Conservation (phyloP, 805 yeast genomes). For the Candida maris region DNA sequence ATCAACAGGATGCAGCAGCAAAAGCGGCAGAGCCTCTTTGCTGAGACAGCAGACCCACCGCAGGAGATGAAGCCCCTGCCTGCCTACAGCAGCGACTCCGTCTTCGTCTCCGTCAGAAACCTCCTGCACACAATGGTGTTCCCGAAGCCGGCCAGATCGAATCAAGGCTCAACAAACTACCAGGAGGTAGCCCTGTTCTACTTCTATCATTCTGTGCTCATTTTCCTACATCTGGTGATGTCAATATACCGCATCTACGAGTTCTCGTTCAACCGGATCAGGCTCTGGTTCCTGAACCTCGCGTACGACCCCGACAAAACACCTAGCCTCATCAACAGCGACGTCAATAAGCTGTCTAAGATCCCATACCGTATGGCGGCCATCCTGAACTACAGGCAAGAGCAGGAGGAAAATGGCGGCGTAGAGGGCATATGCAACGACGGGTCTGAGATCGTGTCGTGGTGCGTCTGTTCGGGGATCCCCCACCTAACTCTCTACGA, state of each 20-base stretch:
- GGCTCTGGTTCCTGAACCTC: constrained; percentile 55
- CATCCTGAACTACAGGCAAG: constrained; percentile 67
- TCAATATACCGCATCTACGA: constrained; percentile 53
- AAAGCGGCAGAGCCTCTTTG: constrained; percentile 7
- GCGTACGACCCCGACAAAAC: constrained; percentile 70
- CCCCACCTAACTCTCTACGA: constrained; percentile 73
- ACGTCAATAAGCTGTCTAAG: constrained; percentile 67
- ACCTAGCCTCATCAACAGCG: constrained; percentile 83
- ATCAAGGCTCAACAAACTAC: constrained; percentile 3
- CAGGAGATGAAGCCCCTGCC: constrained; percentile 14
- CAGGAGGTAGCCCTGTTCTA: constrained; percentile 21
- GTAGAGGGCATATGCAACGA: constrained; percentile 74
- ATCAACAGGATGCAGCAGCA: constrained; percentile 8
- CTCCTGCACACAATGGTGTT: constrained; percentile 19
- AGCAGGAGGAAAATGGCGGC: constrained; percentile 87
- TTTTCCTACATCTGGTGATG: constrained; percentile 51
- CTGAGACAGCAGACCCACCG: constrained; percentile 3
- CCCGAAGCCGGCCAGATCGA: constrained; percentile 12
- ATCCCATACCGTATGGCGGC: constrained; percentile 76
- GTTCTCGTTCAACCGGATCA: constrained; percentile 47
- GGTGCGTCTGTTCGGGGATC: constrained; percentile 91
- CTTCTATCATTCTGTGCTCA: constrained; percentile 46
- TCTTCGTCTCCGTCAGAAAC: constrained; percentile 16
- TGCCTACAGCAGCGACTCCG: constrained; percentile 16
- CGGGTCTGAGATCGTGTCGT: constrained; percentile 71